phyloP scores from a whole-genome alignment of 208 protist species.

The Trypanosoma cruzi region DNA sequence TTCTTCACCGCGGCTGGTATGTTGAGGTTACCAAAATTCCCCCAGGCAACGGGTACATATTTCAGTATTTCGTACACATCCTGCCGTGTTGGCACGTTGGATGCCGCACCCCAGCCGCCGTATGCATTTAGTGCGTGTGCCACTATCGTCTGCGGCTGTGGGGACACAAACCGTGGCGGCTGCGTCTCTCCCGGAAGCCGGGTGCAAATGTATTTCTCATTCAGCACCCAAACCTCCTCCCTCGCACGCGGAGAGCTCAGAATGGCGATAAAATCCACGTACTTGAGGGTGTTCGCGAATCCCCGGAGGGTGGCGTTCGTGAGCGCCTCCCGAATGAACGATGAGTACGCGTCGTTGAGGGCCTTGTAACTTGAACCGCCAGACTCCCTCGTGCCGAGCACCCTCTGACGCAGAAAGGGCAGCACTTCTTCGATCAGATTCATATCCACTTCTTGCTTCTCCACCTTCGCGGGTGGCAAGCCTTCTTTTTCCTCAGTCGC shows the following conservation, averaged over 20 bases:
- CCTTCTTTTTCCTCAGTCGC: conserved; percentile 1
- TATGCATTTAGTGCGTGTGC: conserved; percentile 57
- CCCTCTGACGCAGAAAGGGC: conserved; percentile 19
- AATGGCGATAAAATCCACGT: conserved; percentile 20
- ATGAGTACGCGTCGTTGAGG: conserved; percentile 33
- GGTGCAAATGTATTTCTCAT: conserved; percentile 41
- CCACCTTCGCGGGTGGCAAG: neutral
- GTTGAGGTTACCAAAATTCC: conserved; percentile 58
- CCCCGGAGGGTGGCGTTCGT: neutral
- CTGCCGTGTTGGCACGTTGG: conserved; percentile 55
- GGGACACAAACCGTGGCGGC: conserved; percentile 47
- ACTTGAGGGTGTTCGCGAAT: conserved; percentile 15
- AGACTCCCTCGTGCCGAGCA: conserved; percentile 10
- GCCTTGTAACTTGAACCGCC: conserved; percentile 30
- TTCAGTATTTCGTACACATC: conserved; percentile 85
- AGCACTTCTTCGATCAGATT: conserved; percentile 7
- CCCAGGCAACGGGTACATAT: conserved; percentile 87
- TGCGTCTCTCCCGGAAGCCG: conserved; percentile 30
- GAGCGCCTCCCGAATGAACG: conserved; percentile 9
- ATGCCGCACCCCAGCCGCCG: conserved; percentile 64
- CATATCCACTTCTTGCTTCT: conserved; percentile 15
- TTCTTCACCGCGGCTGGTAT: conserved; percentile 58
- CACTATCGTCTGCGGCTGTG: conserved; percentile 29
- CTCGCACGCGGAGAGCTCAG: conserved; percentile 9
- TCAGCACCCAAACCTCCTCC: conserved; percentile 33